Conservation (phyloP, 202 grass and related monocot species). For the Zizania palustris region DNA sequence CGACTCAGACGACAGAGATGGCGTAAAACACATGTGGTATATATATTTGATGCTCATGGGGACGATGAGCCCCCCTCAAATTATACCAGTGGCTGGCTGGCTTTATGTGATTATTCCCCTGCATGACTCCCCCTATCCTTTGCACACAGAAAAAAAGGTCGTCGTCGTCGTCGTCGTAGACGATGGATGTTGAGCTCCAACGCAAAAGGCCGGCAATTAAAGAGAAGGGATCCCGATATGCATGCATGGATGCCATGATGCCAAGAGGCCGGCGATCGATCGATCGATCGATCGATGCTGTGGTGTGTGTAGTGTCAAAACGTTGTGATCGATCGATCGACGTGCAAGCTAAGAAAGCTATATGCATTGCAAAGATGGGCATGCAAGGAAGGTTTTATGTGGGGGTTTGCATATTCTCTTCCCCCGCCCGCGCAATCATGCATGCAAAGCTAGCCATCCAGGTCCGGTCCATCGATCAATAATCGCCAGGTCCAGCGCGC, state of each 20-base stretch:
- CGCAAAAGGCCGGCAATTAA: slow-evolving; percentile 22
- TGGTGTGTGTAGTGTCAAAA: slow-evolving; percentile 39
- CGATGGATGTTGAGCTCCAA: slow-evolving; percentile 3
- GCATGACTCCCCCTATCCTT: not conserved
- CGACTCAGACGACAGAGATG: slow-evolving; percentile 13
- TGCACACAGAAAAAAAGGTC: slow-evolving; percentile 8
- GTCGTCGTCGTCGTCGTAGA: no score
- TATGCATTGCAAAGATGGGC: not conserved
- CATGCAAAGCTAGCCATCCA: no score
- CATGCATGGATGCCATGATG: no score
- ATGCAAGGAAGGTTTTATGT: slow-evolving; percentile 72
- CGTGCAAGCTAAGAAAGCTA: not conserved
- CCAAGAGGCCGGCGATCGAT: no score
- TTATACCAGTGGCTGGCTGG: slow-evolving; percentile 21
- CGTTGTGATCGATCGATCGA: slow-evolving; percentile 44
- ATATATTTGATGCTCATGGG: slow-evolving; percentile 49
- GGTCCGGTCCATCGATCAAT: no score
- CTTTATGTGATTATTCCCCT: slow-evolving; percentile 63
- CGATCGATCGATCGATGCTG: slow-evolving; percentile 18
- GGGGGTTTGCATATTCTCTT: slow-evolving; percentile 70
- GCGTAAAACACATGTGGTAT: slow-evolving; percentile 44
- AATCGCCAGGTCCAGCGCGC: not conserved
- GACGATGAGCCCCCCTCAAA: slow-evolving; percentile 45
- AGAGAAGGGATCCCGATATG: not conserved
- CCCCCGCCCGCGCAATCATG: slow-evolving; percentile 42